These are phyloP conservation scores for Pichia sp. DNA, from an alignment of 1,139 yeast genomes.

Conservation along the genomic window DNA sequence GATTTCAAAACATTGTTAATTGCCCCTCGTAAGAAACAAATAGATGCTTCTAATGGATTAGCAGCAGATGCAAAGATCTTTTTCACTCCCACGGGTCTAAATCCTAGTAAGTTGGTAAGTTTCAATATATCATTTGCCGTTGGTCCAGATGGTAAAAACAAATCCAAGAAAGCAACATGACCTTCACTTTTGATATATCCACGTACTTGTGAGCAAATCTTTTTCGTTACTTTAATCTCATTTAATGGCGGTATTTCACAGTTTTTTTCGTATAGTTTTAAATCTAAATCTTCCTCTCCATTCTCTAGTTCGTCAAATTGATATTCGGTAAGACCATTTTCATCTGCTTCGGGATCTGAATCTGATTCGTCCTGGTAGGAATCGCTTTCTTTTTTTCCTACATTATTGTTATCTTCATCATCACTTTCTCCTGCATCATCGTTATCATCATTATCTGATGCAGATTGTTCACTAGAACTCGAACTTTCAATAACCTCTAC, in stretches of 20 bases:
- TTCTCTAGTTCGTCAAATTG: conserved; percentile 10
- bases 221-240: conserved; percentile 34
- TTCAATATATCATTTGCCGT: conserved; percentile 50
- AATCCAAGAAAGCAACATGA: conserved; percentile 40
- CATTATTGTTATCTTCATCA: background rate
- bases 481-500: conserved; percentile 8
- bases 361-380: background rate
- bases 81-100: conserved; percentile 37
- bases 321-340: conserved; percentile 18
- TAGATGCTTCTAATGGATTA: conserved; percentile 39
- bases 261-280: conserved; percentile 10
- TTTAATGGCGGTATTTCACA: conserved; percentile 19
- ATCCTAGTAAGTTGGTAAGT: conserved; percentile 53
- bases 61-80: conserved; percentile 39
- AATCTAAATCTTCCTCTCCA: conserved; percentile 11
- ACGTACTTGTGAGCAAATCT: conserved; percentile 50
- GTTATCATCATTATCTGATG: background rate
- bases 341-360: conserved; percentile 3
- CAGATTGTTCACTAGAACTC: background rate
- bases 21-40: conserved; percentile 55
- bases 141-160: conserved; percentile 62
- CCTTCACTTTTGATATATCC: conserved; percentile 62
- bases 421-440: conserved; percentile 3
- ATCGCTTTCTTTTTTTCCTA: background rate
- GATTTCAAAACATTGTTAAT: conserved; percentile 57